A percentile compares a stretch with the other conserved stretches of the same genome.
Conservation (phyloP, 2,329 filamentous ascomycete species). For the Rosellinia necatrix region DNA sequence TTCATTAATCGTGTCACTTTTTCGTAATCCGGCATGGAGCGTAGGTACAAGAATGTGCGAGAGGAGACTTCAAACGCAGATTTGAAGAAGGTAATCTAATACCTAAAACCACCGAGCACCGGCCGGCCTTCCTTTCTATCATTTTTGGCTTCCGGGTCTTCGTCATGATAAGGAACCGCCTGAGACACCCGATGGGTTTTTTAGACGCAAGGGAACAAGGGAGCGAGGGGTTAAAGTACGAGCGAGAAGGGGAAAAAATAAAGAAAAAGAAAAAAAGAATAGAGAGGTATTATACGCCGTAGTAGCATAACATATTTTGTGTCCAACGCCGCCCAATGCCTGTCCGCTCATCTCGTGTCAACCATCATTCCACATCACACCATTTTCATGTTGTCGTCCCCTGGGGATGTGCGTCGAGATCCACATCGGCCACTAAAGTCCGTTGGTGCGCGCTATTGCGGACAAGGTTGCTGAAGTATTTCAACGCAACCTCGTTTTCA, state of each 20-base stretch:
- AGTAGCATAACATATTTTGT: constrained; percentile 10
- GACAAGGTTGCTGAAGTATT: constrained; percentile 88
- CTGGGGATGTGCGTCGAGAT: constrained; percentile 58
- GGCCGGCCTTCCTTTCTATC: background rate
- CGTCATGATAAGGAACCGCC: background rate
- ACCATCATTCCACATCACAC: constrained; percentile 8
- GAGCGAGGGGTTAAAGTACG: too few relatives aligned
- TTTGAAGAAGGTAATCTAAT: background rate
- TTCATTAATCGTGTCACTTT: background rate
- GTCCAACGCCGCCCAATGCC: constrained; percentile 26
- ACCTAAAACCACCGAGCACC: background rate
- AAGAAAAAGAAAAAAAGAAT: constrained; percentile 4
- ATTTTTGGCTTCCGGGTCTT: background rate
- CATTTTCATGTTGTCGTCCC: constrained; percentile 22
- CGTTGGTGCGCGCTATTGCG: constrained; percentile 63
- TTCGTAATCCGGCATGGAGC: background rate
- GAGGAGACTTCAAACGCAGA: constrained; percentile 2
- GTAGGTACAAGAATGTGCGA: constrained; percentile 10
- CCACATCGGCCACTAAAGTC: constrained; percentile 54
- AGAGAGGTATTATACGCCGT: constrained; percentile 26
- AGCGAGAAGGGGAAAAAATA: background rate
- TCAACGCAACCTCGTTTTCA: constrained; percentile 84
- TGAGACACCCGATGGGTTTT: background rate
- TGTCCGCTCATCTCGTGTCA: constrained; percentile 18
- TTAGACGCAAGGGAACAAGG: too few relatives aligned